Evolutionary conservation across 768 basidiomycete species (phyloP), one percentile per base, ranked within the genome.

Genomic region (Pleurotus tuber-regium): DNA sequence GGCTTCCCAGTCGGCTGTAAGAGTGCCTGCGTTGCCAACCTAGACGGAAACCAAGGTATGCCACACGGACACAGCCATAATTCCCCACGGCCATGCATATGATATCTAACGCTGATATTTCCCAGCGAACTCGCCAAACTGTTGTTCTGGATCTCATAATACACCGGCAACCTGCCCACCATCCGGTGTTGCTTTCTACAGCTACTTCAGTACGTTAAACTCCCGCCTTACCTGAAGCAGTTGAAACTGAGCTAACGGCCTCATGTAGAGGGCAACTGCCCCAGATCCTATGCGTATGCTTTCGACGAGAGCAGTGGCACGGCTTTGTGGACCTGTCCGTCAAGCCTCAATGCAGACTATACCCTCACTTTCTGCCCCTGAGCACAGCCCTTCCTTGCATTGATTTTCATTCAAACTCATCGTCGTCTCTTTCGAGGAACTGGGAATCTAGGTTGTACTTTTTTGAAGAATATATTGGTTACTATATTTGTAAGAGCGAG

Each of bases 1-100:
- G 82, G 82, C 12, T 75, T 72, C 59, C 71, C 77, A 1, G 75
- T 83, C 6, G 84, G 84, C 2, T 86, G 84, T 66, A 76, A 75
- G 59, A 80, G 77, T 46, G 83, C 84, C 28, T 86, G 84, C 56
- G 52, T 62, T 0, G 72, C 71, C 9, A 71, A 74, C 55, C 54
- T 75, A 30, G 69, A 73, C 53, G 74, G 74, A 38, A 71, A 75
- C 55, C 72, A 61, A 61, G 62, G 71, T 69, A 53, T 59, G 62
- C 33, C 7, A 12, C 21, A 16, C 21, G 9, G 14, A n/a, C 42
- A 43, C 42, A 28, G 16, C 16, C 16, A 16, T n/a, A 5, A 19
- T 28, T 43, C 40, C 61, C 54, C n/a, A n/a, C n/a, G n/a, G n/a
- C n/a, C n/a, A n/a, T n/a, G 23, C 31, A 41, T 16, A 48, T 26